Conservation (phyloP, 768 basidiomycete genomes). For the Hygrocybe punicea region DNA sequence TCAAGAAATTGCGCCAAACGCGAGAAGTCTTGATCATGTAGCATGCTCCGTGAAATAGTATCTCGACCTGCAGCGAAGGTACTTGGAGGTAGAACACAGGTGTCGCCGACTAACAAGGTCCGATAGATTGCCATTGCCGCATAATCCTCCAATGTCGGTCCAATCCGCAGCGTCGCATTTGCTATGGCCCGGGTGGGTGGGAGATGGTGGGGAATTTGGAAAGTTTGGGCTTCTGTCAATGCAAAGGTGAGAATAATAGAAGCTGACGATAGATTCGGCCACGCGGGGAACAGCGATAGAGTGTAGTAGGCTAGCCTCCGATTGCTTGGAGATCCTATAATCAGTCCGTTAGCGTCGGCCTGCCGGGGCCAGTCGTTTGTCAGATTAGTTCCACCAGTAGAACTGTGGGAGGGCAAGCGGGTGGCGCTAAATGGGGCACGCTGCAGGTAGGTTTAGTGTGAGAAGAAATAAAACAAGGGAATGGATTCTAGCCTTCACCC, state of each 20-base stretch:
- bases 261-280: constrained; percentile 41
- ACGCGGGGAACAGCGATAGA: constrained; percentile 14
- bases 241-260: constrained; percentile 55
- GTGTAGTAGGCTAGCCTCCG: not conserved
- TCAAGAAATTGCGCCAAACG: constrained; percentile 30
- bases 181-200: constrained; percentile 50
- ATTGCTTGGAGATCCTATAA: not conserved
- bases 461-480: not conserved
- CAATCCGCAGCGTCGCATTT: constrained; percentile 41
- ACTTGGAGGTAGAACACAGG: constrained; percentile 17
- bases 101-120: constrained; percentile 52
- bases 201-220: constrained; percentile 49
- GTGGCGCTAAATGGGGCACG: not conserved
- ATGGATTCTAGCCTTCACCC: too few relatives aligned
- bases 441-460: not conserved
- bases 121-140: constrained; percentile 37
- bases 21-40: constrained; percentile 38
- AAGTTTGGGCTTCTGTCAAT: constrained; percentile 43
- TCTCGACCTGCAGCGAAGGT: constrained; percentile 2
- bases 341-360: not conserved
- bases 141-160: constrained; percentile 56
- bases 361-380: not conserved
- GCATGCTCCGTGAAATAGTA: constrained; percentile 30
- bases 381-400: not conserved
- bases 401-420: not conserved